A percentile compares a stretch with the other conserved stretches of the same genome.
Evolutionary conservation across 2,329 filamentous ascomycete species (phyloP).

Genomic region (Nemania serpens): DNA sequence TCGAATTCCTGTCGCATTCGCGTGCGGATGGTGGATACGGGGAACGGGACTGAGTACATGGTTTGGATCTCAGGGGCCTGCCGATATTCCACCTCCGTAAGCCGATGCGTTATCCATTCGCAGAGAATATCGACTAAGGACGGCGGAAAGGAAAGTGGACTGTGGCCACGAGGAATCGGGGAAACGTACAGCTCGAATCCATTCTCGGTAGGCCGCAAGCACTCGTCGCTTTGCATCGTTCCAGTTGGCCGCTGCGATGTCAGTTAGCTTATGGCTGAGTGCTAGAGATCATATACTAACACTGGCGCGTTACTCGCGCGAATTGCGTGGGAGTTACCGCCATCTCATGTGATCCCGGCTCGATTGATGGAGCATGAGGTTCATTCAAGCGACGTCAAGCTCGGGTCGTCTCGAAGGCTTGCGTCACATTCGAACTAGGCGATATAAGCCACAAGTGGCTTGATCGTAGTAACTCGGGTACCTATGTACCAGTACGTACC

Average conservation of each 20-base stretch:
- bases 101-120: background rate
- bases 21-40: slow-evolving; percentile 84
- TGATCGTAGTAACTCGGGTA: slow-evolving; percentile 26
- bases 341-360: slow-evolving; percentile 62
- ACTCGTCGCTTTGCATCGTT: slow-evolving; percentile 85
- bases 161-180: slow-evolving; percentile 10
- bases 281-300: slow-evolving; percentile 54
- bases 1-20: slow-evolving; percentile 98
- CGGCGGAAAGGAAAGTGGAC: too few species aligned
- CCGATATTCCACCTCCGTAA: slow-evolving; percentile 16
- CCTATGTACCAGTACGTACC: background rate
- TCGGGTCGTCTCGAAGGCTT: slow-evolving; percentile 23
- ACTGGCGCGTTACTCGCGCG: slow-evolving; percentile 77
- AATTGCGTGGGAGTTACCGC: slow-evolving; percentile 93
- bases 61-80: slow-evolving; percentile 97
- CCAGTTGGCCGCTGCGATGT: slow-evolving; percentile 78
- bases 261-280: slow-evolving; percentile 41
- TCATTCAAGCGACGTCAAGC: slow-evolving; percentile 41
- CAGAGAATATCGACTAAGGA: background rate
- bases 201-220: slow-evolving; percentile 87
- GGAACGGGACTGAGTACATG: slow-evolving; percentile 93
- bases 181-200: slow-evolving; percentile 87
- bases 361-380: slow-evolving; percentile 38
- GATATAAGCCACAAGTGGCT: slow-evolving; percentile 32
- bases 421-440: slow-evolving; percentile 10